phyloP scores from a whole-genome alignment of 2,329 filamentous ascomycete species.

The Magnaporthiopsis rhizophila region DNA sequence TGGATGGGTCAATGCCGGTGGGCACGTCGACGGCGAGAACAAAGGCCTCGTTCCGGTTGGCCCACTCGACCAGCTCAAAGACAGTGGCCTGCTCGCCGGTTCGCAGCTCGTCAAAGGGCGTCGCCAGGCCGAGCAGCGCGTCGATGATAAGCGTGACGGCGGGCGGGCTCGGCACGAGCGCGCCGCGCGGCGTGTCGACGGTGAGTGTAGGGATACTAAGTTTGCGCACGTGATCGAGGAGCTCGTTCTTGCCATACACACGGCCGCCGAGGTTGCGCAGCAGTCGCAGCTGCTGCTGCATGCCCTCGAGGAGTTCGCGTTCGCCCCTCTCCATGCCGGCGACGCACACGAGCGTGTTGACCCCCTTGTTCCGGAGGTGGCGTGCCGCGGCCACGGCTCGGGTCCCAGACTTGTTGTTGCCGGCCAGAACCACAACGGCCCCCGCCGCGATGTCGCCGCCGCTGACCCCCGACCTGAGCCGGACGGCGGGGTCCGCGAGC shows the following conservation, averaged over 20 bases:
- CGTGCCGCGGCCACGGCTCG: constrained; percentile 78
- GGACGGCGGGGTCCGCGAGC: constrained; percentile 54
- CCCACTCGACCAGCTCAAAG: constrained; percentile 88
- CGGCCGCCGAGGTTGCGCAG: constrained; percentile 77
- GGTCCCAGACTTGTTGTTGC: constrained; percentile 87
- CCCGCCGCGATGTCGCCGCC: constrained; percentile 6
- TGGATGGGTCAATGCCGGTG: constrained; percentile 75
- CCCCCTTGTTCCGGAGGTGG: constrained; percentile 75
- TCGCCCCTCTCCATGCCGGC: constrained; percentile 77
- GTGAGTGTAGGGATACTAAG: constrained; percentile 28
- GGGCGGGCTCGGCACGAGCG: constrained; percentile 43
- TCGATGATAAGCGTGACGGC: constrained; percentile 79
- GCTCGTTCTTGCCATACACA: constrained; percentile 52
- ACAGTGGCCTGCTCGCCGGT: constrained; percentile 75
- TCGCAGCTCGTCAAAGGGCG: constrained; percentile 81
- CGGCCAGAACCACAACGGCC: constrained; percentile 69
- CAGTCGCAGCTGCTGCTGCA: constrained; percentile 73
- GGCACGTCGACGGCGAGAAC: constrained; percentile 87
- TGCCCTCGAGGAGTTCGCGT: constrained; percentile 68
- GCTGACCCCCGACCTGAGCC: constrained; percentile 40
- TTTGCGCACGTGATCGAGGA: constrained; percentile 52
- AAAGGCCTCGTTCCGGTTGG: constrained; percentile 76
- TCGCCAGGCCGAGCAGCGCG: constrained; percentile 76
- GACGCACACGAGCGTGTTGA: constrained; percentile 74
- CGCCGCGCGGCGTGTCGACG: constrained; percentile 26